Conservation (phyloP, 108 stramenopile genomes). For the Cylindrotheca closterium region DNA sequence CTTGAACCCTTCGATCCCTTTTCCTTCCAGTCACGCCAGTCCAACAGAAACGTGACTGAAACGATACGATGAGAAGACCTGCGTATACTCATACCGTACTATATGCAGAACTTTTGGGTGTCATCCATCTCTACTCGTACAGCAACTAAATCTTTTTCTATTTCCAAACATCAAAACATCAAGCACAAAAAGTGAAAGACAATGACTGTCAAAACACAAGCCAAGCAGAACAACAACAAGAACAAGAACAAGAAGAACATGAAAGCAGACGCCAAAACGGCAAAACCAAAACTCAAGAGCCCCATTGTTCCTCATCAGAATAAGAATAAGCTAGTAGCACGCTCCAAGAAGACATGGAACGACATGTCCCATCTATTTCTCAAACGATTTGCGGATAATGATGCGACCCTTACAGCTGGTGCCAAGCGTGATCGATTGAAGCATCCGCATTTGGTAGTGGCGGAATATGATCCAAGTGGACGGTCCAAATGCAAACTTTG, state of each 20-base stretch:
- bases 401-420: neutral
- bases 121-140: neutral
- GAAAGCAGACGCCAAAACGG: neutral
- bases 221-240: neutral
- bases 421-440: constrained; percentile 3
- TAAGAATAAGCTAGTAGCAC: neutral
- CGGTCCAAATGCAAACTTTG: constrained; percentile 5
- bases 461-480: constrained; percentile 1
- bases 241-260: neutral
- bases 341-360: constrained; percentile 4
- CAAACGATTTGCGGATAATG: constrained; percentile 1
- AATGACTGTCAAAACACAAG: neutral
- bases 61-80: too few relatives aligned
- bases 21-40: too few relatives aligned
- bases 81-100: too few relatives aligned
- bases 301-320: too few relatives aligned
- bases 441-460: constrained; percentile 1
- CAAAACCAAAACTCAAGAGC: neutral
- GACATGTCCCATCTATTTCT: constrained; percentile 1
- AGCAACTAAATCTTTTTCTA: neutral
- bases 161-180: too few relatives aligned
- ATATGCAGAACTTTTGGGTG: neutral
- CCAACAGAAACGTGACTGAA: too few relatives aligned
- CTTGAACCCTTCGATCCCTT: too few relatives aligned
- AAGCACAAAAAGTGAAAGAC: too few relatives aligned